Percentiles rank a stretch among this genome's conserved stretches.
These are phyloP conservation scores for Fusarium mundagurra DNA, from an alignment of 2,329 filamentous ascomycete genomes.

Conservation along the genomic window DNA sequence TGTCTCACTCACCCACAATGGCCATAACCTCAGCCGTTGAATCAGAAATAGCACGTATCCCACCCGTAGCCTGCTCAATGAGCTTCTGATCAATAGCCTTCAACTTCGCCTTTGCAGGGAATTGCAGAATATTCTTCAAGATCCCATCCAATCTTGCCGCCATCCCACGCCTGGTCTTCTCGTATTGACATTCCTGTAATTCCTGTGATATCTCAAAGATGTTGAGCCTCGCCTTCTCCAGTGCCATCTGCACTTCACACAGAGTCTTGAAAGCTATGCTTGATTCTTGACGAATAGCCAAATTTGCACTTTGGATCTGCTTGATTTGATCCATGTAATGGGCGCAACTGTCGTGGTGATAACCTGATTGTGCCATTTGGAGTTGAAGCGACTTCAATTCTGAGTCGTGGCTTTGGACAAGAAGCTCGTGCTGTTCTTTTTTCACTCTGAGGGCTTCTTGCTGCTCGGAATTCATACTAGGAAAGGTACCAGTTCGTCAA, in stretches of 20 bases:
- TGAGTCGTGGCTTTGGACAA: not conserved
- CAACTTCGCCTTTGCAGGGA: not conserved
- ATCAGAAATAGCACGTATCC: not conserved
- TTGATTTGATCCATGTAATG: not conserved
- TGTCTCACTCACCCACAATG: not conserved
- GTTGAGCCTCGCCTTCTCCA: not conserved
- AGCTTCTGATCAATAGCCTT: not conserved
- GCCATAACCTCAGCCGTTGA: not conserved
- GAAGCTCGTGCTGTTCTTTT: not conserved
- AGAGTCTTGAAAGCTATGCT: not conserved
- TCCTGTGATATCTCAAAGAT: not conserved
- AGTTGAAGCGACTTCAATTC: not conserved
- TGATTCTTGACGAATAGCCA: not conserved
- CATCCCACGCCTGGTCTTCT: not conserved
- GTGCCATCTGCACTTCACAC: not conserved
- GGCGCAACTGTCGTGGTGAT: not conserved
- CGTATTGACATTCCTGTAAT: not conserved
- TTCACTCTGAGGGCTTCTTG: not conserved
- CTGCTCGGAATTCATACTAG: not conserved
- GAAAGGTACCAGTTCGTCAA: not conserved
- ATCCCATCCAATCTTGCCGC: not conserved
- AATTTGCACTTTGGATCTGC: not conserved
- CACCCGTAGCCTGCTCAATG: not conserved
- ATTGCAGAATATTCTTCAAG: not conserved
- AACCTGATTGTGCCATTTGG: not conserved